Base-by-base conservation (phyloP, 345 rosid species). In the Dipteronia dyeriana region DNA sequence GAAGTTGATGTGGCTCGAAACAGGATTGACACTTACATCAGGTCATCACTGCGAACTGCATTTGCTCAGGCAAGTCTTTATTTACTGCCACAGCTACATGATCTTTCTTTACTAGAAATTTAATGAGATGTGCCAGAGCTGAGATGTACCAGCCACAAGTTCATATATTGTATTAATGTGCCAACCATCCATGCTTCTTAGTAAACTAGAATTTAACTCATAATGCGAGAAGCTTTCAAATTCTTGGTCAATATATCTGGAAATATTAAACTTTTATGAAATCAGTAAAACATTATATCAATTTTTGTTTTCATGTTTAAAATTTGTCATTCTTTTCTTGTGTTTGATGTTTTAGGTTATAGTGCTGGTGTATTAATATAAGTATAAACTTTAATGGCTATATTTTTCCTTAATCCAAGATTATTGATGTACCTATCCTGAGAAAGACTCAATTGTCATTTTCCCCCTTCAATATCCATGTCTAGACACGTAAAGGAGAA, bases 51-150 rank as follows among this genome's bases (percentile, higher is more conserved):
- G 70, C 95, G 97, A 70, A 94, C 99, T 47, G 94, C 93, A 69
- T 96, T 96, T 87, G 99, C 99, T 77, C 99, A 96, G 98, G 99
- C 86, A 92, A 90, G 94, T 88, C 56, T 61, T 71, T 75, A 51
- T 41, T 49, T 39, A 66, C 70, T 73, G 10, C 26, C 4, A 16
- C 57, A 53, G 20, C 29, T 69, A 57, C 12, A 3, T 1, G 11
- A 17, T 51, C 54, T 77, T 73, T 57, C 34, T 25, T 38, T 2
- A 8, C 14, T 26, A 26, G 39, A 38, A 5, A 67, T n/a, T 65
- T 53, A 72, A 17, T 20, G 56, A 61, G 57, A 54, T 47, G 34
- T 49, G 66, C 43, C 70, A 13, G 17, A 63, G 23, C 61, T 54
- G 38, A 65, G 72, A 31, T 26, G 8, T 51, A 10, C 38, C 38